These are phyloP conservation scores for Chenopodium album DNA, from an alignment of 148 eudicot genomes.

Conservation along the genomic window DNA sequence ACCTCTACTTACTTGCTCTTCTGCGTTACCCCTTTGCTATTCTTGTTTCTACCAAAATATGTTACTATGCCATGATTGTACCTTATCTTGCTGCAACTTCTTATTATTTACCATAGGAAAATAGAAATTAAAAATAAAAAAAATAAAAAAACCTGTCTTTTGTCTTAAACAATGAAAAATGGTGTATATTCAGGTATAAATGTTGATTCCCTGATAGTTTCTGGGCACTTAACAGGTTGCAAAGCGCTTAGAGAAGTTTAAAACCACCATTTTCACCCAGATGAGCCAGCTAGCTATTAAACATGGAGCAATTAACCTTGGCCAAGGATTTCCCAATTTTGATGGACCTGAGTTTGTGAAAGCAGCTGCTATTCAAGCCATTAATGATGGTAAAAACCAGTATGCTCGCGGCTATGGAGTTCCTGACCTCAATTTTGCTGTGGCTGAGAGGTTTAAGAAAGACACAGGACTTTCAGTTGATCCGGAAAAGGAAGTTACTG, in stretches of 20 bases:
- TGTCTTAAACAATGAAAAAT: not conserved
- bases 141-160: not conserved
- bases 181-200: not conserved
- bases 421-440: slow-evolving; percentile 84
- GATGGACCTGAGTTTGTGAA: slow-evolving; percentile 98
- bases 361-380: slow-evolving; percentile 91
- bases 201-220: not conserved
- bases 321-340: slow-evolving; percentile 98
- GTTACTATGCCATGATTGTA: no score
- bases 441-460: slow-evolving; percentile 77
- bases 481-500: slow-evolving; percentile 94
- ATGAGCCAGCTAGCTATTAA: slow-evolving; percentile 97
- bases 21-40: not conserved
- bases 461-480: slow-evolving; percentile 79
- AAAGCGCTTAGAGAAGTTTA: slow-evolving; percentile 93
- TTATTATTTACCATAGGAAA: not conserved
- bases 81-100: not conserved
- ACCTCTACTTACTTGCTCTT: not conserved
- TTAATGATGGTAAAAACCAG: slow-evolving; percentile 82
- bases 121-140: no score
- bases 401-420: slow-evolving; percentile 96
- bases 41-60: not conserved
- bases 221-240: slow-evolving; percentile 54
- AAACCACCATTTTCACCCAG: slow-evolving; percentile 92
- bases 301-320: slow-evolving; percentile 95